phyloP scores from a whole-genome alignment of 371 early-diverging fungal species.

The Mortierella sp. region DNA sequence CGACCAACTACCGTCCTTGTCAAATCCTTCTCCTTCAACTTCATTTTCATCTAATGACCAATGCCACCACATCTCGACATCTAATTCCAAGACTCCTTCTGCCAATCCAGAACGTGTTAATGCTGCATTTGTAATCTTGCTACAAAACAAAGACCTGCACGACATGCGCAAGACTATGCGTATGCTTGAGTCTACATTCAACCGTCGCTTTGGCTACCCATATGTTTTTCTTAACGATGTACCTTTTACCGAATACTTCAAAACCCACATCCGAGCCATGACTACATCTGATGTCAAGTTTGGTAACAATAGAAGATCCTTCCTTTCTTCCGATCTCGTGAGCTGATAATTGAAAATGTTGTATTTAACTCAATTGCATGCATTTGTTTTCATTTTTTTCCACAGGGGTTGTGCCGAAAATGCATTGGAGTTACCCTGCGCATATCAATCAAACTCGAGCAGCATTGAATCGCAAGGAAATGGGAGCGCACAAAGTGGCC shows the following conservation, averaged over 20 bases:
- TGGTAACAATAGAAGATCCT: too few relatives aligned
- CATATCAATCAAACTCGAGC: slow-evolving; percentile 75
- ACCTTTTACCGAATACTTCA: slow-evolving; percentile 83
- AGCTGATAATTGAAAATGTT: too few relatives aligned
- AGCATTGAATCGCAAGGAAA: slow-evolving; percentile 63
- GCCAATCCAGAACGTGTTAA: slow-evolving; percentile 22
- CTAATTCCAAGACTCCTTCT: not conserved
- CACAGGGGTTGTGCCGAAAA: slow-evolving; percentile 70
- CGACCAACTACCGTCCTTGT: not conserved
- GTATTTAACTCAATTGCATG: not conserved
- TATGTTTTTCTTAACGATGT: slow-evolving; percentile 92
- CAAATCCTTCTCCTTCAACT: not conserved
- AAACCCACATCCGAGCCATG: slow-evolving; percentile 64
- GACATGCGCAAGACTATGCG: slow-evolving; percentile 77
- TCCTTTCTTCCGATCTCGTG: not conserved
- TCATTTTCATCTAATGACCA: too few relatives aligned
- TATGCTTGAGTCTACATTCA: slow-evolving; percentile 88
- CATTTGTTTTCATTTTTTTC: not conserved
- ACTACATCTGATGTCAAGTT: slow-evolving; percentile 69
- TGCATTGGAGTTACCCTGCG: slow-evolving; percentile 81
- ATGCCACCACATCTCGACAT: not conserved
- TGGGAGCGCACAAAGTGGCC: slow-evolving; percentile 74
- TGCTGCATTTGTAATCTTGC: slow-evolving; percentile 70
- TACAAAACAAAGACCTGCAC: slow-evolving; percentile 83
- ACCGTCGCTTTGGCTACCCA: slow-evolving; percentile 87